Evolutionary conservation across 257 asterid species (phyloP).

Genomic region (Osmanthus fragrans): DNA sequence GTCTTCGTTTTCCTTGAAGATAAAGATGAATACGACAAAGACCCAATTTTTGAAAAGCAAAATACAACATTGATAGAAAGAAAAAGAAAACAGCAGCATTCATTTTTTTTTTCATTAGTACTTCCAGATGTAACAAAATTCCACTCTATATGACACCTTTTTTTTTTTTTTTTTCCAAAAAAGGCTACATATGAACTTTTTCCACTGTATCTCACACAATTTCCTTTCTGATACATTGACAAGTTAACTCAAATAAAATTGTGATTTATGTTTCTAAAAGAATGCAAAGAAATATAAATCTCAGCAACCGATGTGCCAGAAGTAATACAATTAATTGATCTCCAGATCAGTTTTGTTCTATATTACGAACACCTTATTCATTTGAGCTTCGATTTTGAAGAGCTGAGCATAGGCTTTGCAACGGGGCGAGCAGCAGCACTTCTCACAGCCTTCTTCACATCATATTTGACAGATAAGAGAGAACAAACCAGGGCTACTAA

Average conservation of each 20-base stretch:
- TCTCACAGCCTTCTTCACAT: slow-evolving; percentile 33
- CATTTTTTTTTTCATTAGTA: neutral
- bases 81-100: neutral
- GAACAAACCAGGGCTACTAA: slow-evolving; percentile 70
- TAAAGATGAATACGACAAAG: neutral
- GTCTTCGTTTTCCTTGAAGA: neutral
- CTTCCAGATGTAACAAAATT: neutral
- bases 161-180: too few relatives aligned
- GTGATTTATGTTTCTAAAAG: neutral
- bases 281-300: neutral
- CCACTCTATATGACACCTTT: neutral
- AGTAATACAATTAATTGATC: too few relatives aligned
- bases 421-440: too few relatives aligned
- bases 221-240: neutral
- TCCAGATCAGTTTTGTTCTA: neutral
- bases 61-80: neutral
- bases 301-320: too few relatives aligned
- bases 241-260: neutral
- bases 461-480: slow-evolving; percentile 73
- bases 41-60: too few relatives aligned
- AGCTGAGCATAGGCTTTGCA: too few relatives aligned
- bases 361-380: neutral
- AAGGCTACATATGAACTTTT: neutral
- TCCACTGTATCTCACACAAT: neutral
- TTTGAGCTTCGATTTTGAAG: too few relatives aligned